Evolutionary conservation across 495 filamentous ascomycete species (phyloP), one percentile per base, ranked within the genome.

Genomic region (Rhypophila decipiens): DNA sequence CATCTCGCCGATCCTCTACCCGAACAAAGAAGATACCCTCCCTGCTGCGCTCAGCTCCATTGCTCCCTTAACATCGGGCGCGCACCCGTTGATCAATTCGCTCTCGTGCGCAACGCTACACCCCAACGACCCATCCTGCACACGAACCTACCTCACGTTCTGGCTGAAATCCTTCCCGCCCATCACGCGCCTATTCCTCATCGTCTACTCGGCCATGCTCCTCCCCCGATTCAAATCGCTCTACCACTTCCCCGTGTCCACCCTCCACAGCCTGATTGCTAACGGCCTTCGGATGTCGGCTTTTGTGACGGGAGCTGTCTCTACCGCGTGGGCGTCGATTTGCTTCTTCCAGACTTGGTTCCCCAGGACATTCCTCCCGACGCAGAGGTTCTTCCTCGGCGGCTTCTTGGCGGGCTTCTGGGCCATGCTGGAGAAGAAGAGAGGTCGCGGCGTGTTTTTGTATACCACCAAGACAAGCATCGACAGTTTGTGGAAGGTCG

Each of bases 21-120:
- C 93, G 0, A 64, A 68, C 44, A 74, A 77, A 44, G 73, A 75
- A 11, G 70, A 75, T 34, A 76, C 80, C 15, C 76, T 94, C 11
- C 86, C 90, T 0, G 47, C 76, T 21, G 63, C 78, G 11, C 78
- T 96, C 22, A 48, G 70, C 24, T 64, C 79, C 15, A 83, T 96
- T 49, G 75, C 85, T 1, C 89, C 90, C 10, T 79, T 96, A 22
- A 86, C 87, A 24, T 79, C 85, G 1, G 78, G 84, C 24, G 90
- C 91, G 1, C 90, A 96, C 58, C 90, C 91, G 7, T 76, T 84
- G 21, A 90, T 94, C 59, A 78, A 76, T 2, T 82, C 76, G 37
- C 78, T 96, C 24, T 88, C 87, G 43, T 98, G 93, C 67, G 93
- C 93, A 2, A 73, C 91, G 17, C 79, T 96, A n/a, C 93, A 98